Percentiles rank a stretch among this genome's conserved stretches.
Conservation (phyloP, 2,329 filamentous ascomycete genomes). For the Talaromyces sp. region DNA sequence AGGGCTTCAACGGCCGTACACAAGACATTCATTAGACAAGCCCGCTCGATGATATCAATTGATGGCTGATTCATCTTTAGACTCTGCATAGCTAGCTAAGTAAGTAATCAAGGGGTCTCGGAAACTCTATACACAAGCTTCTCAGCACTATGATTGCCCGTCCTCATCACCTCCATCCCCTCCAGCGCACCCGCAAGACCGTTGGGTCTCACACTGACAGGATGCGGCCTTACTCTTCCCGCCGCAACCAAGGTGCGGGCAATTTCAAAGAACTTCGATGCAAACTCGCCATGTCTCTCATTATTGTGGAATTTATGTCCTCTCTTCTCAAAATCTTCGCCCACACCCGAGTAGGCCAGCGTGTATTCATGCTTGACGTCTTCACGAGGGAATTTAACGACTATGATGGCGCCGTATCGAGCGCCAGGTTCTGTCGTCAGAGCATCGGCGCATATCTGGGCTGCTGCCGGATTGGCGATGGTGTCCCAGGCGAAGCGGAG, state of each 20-base stretch:
- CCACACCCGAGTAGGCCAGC: constrained; percentile 11
- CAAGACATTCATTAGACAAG: neutral
- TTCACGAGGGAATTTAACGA: constrained; percentile 9
- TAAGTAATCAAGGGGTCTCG: constrained; percentile 11
- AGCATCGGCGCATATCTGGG: constrained; percentile 14
- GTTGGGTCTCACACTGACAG: constrained; percentile 13
- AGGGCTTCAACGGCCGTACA: neutral
- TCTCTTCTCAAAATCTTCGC: constrained; percentile 11
- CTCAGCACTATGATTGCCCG: constrained; percentile 12
- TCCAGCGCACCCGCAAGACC: constrained; percentile 16
- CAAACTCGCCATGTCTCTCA: constrained; percentile 16
- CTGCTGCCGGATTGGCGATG: neutral
- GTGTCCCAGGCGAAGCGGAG: constrained; percentile 15
- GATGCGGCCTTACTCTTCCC: constrained; percentile 13
- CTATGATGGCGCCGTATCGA: constrained; percentile 11
- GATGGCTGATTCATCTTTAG: neutral
- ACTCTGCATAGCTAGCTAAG: neutral
- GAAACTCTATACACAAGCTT: constrained; percentile 17
- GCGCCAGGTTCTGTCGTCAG: constrained; percentile 14
- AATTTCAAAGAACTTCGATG: constrained; percentile 11
- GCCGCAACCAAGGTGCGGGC: constrained; percentile 10
- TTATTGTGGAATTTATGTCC: neutral
- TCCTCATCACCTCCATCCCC: constrained; percentile 13
- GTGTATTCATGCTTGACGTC: constrained; percentile 14
- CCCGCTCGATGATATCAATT: neutral